Base-by-base conservation (phyloP, 2,329 filamentous ascomycete genomes). In the Aspergillus sp. region DNA sequence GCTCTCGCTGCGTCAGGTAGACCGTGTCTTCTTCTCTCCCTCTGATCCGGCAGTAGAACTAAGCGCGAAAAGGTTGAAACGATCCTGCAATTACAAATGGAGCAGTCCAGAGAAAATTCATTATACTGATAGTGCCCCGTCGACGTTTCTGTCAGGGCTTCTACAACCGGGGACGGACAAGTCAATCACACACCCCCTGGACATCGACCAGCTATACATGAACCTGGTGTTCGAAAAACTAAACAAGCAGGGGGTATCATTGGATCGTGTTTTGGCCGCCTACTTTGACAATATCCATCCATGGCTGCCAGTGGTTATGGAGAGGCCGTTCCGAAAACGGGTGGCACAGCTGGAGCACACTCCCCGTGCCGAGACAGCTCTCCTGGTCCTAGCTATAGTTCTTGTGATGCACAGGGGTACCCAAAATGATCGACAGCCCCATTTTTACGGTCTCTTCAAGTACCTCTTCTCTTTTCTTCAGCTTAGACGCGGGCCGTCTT, bases 221-320 rank as follows among this genome's bases (percentile, higher is more conserved):
- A 20, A 13, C 6, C 4, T 42, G n/a, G 40, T 21, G 5, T 17
- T 42, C 4, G 10, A 42, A 42, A 42, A 17, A 5, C 16, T 42
- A 13, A 17, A n/a, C 5, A 17, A 42, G 13, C 40, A 42, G 11
- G 11, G 40, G 9, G 6, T 42, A 13, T 20, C 40, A 10, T 2
- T 42, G 6, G n/a, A 42, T 21, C 40, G 4, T 5, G 19, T 40
- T 5, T 20, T 47, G 1, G 17, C 20, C 0, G 29, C 23, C 3
- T 54, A 54, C 25, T 54, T 51, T 20, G 17, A 4, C 4, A 14
- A 48, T 14, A 54, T 54, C 21, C 52, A 54, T 29, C 48, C 48
- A 3, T 54, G 52, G 52, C 29, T 54, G 6, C 38, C 52, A 1
- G 38, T 50, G 3, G 40, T 54, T 19, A 21, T 45, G 9, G 47